Evolutionary conservation across 352 stramenopile species (phyloP).

Genomic region (Phytophthora capsici): DNA sequence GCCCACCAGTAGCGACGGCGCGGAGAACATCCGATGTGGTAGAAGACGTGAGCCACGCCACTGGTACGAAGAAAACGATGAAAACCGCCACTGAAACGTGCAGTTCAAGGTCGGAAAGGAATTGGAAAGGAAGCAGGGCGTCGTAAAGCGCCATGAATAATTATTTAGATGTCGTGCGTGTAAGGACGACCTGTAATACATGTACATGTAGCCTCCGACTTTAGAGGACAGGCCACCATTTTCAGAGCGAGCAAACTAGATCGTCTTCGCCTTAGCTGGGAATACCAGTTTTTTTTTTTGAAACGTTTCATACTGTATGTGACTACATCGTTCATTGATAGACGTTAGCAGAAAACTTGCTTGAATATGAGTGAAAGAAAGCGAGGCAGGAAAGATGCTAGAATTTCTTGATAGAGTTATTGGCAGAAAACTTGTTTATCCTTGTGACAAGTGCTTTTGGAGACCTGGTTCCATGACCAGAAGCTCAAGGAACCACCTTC

Average conservation of each 20-base stretch:
- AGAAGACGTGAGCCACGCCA: constrained; percentile 14
- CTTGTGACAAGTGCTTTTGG: too few relatives aligned
- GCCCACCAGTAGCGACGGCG: constrained; percentile 20
- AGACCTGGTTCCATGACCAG: too few relatives aligned
- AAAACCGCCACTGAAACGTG: constrained; percentile 16
- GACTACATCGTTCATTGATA: too few relatives aligned
- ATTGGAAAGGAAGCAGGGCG: constrained; percentile 7
- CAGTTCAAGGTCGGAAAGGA: constrained; percentile 8
- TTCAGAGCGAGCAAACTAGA: background rate
- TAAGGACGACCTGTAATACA: constrained; percentile 11
- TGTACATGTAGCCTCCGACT: background rate
- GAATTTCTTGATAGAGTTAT: too few relatives aligned
- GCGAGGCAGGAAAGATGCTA: too few relatives aligned
- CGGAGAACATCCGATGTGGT: background rate
- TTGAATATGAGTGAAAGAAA: too few relatives aligned
- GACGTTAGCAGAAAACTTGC: too few relatives aligned
- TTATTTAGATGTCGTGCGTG: constrained; percentile 40
- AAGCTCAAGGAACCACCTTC: too few relatives aligned
- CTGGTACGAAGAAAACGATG: constrained; percentile 24
- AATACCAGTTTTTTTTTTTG: too few relatives aligned
- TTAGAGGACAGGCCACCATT: background rate
- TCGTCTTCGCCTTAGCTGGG: too few relatives aligned
- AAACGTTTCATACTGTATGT: too few relatives aligned
- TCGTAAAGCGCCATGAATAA: constrained; percentile 20
- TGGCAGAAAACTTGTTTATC: too few relatives aligned